Evolutionary conservation across 768 basidiomycete species (phyloP), one percentile per base, ranked within the genome.

Genomic region (Mrakia frigida): DNA sequence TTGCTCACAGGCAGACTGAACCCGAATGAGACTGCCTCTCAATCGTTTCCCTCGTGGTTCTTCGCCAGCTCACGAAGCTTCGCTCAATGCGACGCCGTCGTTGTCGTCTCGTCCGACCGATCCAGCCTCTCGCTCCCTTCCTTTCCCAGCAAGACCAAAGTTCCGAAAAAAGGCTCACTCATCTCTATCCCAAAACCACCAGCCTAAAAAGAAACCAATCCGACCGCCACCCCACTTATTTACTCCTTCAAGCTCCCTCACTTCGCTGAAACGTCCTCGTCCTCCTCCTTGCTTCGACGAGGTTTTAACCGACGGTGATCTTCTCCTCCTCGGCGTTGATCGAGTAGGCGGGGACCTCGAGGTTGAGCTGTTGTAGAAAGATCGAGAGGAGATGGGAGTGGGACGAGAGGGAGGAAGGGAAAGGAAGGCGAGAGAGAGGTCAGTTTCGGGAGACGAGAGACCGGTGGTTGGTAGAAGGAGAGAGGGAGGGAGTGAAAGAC

Each of bases 341-440:
- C 80, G 91, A 90, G 83, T 97, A 90, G 73, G 87, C 87, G 78
- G 95, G 95, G 76, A 99, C 88, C 84, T 98, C 96, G 79, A 98
- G 88, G 86, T 99, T 99, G 80, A 95, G 89, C 91, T 93, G 74
- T 21, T 41, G 46, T 50, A 7, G 78, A 77, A 43, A 77, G 65
- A 73, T 46, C 74, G 67, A 68, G 73, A n/a, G 70, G 81, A 5
- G 78, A n/a, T 31, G 6, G 14, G 37, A 35, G 6, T 37, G 21
- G 41, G 23, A 39, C 14, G 39, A 14, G 6, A 23, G 25, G 3
- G 39, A n/a, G 18, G 67, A 23, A 46, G 2, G 56, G 39, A 73
- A 41, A 41, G 35, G 60, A 31, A 43, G 56, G 67, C 5, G 5
- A 46, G 43, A 46, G 43, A 7, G 43, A 50, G 46, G 46, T 50